phyloP scores from a whole-genome alignment of 306 rosid genomes.

The Astragalus membranaceus region DNA sequence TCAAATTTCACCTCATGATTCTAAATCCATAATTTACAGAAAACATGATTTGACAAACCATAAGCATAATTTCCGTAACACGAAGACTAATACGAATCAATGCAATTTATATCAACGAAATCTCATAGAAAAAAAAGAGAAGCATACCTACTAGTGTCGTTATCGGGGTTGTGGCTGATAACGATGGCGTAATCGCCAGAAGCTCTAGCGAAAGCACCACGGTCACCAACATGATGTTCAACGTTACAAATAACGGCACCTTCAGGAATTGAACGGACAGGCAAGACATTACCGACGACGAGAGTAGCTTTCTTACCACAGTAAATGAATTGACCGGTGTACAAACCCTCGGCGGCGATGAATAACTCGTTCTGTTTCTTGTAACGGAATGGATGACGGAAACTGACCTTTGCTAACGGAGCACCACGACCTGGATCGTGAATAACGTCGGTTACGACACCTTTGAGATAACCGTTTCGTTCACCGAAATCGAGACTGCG shows the following conservation, averaged over 20 bases:
- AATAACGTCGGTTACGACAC: not conserved
- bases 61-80: no score
- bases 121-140: no score
- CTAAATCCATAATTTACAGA: no score
- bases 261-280: not conserved
- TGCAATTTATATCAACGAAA: no score
- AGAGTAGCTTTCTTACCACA: not conserved
- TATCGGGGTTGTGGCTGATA: not conserved
- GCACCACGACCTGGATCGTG: not conserved
- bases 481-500: not conserved
- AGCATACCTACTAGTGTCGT: not conserved
- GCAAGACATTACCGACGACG: not conserved
- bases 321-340: not conserved
- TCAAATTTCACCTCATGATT: no score
- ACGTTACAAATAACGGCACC: no score
- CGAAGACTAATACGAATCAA: no score
- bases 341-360: not conserved
- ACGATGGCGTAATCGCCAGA: not conserved
- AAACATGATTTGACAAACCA: no score
- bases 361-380: not conserved
- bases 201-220: no score
- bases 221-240: no score
- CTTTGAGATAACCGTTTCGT: not conserved
- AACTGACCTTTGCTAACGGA: not conserved
- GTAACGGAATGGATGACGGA: not conserved